phyloP scores from a whole-genome alignment of 1,284 basidiomycete genomes.

The Malassezia slooffiae region DNA sequence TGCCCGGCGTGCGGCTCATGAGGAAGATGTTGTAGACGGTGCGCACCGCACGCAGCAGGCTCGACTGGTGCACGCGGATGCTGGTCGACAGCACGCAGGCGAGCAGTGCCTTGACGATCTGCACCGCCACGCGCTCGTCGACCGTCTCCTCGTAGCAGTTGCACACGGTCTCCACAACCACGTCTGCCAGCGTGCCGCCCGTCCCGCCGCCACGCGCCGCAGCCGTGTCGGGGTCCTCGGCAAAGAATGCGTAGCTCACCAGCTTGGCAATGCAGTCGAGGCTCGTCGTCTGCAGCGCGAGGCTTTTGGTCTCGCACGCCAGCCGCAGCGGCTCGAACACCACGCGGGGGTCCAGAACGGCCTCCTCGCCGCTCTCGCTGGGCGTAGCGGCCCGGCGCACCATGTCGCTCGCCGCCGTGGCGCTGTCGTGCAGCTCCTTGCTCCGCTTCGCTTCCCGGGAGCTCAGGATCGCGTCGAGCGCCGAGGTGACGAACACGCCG shows the following conservation, averaged over 20 bases:
- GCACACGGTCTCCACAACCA: conserved; percentile 45
- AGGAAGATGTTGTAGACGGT: conserved; percentile 46
- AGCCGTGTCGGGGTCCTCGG: conserved; percentile 39
- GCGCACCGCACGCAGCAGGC: conserved; percentile 49
- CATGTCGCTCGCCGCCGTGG: conserved; percentile 38
- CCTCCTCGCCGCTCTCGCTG: conserved; percentile 9
- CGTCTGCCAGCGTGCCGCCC: conserved; percentile 30
- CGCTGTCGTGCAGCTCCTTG: conserved; percentile 36
- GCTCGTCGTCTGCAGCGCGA: conserved; percentile 33
- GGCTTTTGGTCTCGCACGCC: conserved; percentile 36
- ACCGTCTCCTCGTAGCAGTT: conserved; percentile 36
- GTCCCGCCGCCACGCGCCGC: conserved; percentile 10
- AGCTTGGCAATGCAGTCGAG: conserved; percentile 45
- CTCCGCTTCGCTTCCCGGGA: conserved; percentile 39
- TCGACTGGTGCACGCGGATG: conserved; percentile 42
- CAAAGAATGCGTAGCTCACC: conserved; percentile 45
- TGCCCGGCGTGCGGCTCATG: conserved; percentile 35
- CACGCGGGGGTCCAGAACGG: conserved; percentile 37
- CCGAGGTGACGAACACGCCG: conserved; percentile 42
- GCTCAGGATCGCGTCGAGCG: conserved; percentile 32
- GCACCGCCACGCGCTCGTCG: conserved; percentile 39
- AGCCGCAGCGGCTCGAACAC: conserved; percentile 44
- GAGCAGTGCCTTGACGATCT: conserved; percentile 46
- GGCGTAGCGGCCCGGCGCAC: conserved; percentile 26
- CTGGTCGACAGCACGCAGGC: conserved; percentile 37